These are phyloP conservation scores for Saccharomycopsis hybrid DNA, from an alignment of 1,139 yeast species.

Conservation along the genomic window DNA sequence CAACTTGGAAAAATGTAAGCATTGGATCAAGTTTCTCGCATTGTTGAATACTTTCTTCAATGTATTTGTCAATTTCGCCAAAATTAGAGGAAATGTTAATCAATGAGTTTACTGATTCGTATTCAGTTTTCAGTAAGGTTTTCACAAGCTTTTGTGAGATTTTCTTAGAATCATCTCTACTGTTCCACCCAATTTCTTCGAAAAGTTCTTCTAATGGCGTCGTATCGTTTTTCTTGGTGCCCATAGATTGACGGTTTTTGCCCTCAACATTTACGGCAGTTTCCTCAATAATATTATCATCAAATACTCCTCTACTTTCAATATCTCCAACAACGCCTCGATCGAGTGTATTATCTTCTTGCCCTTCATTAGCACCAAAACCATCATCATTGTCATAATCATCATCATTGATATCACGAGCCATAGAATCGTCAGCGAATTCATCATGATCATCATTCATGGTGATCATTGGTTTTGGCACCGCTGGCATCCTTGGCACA, in stretches of 20 bases:
- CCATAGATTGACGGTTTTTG: slow-evolving; percentile 2
- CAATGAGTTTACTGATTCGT: slow-evolving; percentile 43
- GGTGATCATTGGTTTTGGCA: background rate
- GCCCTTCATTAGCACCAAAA: no score
- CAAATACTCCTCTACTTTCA: slow-evolving; percentile 10
- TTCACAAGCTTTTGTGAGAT: slow-evolving; percentile 50
- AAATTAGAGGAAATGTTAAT: slow-evolving; percentile 38
- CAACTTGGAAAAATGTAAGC: slow-evolving; percentile 50
- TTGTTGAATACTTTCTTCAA: slow-evolving; percentile 47
- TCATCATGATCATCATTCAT: background rate
- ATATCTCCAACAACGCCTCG: slow-evolving; percentile 2
- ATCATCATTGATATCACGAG: slow-evolving; percentile 1
- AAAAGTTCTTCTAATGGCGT: slow-evolving; percentile 51
- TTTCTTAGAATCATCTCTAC: slow-evolving; percentile 52
- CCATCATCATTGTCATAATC: no score
- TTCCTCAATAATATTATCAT: slow-evolving; percentile 17
- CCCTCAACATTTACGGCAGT: background rate
- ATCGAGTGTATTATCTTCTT: slow-evolving; percentile 1
- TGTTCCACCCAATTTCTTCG: slow-evolving; percentile 70
- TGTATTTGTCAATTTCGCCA: slow-evolving; percentile 38
- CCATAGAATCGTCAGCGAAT: no score
- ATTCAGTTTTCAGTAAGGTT: slow-evolving; percentile 46
- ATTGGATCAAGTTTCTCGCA: slow-evolving; percentile 58
- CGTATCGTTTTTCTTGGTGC: slow-evolving; percentile 7
- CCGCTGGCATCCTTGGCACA: slow-evolving; percentile 3